Base-by-base conservation (phyloP, 352 stramenopile species). In the Aphanomyces cochlioides region DNA sequence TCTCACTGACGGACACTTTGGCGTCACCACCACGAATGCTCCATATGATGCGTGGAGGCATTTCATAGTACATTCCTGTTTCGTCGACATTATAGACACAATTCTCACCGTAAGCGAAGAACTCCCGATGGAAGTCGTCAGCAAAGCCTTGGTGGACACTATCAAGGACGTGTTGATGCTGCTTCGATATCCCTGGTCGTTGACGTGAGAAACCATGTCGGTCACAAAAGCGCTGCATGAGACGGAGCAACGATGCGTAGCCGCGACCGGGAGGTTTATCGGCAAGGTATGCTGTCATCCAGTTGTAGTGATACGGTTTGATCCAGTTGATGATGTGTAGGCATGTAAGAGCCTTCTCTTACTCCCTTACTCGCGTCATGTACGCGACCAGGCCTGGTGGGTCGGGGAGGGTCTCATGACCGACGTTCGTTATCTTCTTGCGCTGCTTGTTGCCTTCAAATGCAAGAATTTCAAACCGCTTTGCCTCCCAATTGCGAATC, bases 71-170 rank as follows among this genome's bases (percentile, higher is more conserved):
- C 4, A 79, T 63, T 0, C 41, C 70, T 0, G 61, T 74, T 50
- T 77, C 67, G 21, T 74, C 71, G 0, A 72, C 63, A 36, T 77
- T 79, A 56, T 67, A 75, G 5, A 72, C 61, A 7, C 19, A 72
- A 0, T 54, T 50, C 0, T 39, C 36, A 7, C 4, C 37, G n/a
- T 77, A 77, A 6, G 43, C 53, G 3, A 0, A 47, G 17, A 10
- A 79, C 59, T 5, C 38, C 37, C 2, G 47, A 10, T 6, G 40
- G 57, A 39, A 72, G 21, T 13, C 58, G 0, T 17, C 17, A 3
- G 68, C 56, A 48, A 74, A 74, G 41, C 43, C 5, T 2, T 67
- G 7, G 66, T 76, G 71, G 48, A 71, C 66, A n/a, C 60, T 19
- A 0, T 41, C 2, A 8, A 79, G 63, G 4, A 72, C 65, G 12